Evolutionary conservation across 768 basidiomycete species (phyloP), one percentile per base, ranked within the genome.

Genomic region (Leccinellum luteum): DNA sequence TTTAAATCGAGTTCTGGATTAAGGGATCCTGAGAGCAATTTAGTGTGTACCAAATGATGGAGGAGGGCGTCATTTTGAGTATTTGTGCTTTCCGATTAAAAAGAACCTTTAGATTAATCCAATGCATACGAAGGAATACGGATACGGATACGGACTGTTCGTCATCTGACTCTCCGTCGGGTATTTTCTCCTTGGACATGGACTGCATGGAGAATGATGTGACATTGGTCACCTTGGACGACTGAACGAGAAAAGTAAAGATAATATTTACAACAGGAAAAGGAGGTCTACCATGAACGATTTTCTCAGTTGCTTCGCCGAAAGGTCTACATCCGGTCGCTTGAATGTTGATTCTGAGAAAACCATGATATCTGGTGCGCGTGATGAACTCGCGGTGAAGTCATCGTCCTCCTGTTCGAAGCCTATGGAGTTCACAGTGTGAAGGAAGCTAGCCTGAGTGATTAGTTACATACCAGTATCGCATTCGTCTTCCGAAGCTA

Each of bases 11-110:
- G 75, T 4, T 86, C 84, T 2, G 81, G 73, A 65, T 85, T 79
- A 8, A 87, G 70, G 6, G 89, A 90, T 10, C 88, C 90, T 9
- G 92, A 88, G 6, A 94, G 75, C 5, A 94, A 74, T 60, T 86
- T 80, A 0, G 91, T 92, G 68, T 94, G 92, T 15, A 94, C 81
- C 6, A 94, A 76, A 52, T 83, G 85, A 69, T 92, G 90, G 14
- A 94, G 79, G 25, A 88, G 70, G 1, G 85, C 86, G 66, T 94
- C 92, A 53, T 94, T 93, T 61, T 89, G 85, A 10, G 77, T 73
- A 68, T 90, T 89, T 19, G 87, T 82, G 50, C 92, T 94, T 65
- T 12, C 47, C 44, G 49, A 43, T 43, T 51, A 35, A 50, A 53
- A 57, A 34, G 44, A 38, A 14, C 30, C 55, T 48, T 51, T 19